Evolutionary conservation across 345 rosid genomes (phyloP), one percentile per base, ranked within the genome.

Genomic region (Eucalyptus marginata): DNA sequence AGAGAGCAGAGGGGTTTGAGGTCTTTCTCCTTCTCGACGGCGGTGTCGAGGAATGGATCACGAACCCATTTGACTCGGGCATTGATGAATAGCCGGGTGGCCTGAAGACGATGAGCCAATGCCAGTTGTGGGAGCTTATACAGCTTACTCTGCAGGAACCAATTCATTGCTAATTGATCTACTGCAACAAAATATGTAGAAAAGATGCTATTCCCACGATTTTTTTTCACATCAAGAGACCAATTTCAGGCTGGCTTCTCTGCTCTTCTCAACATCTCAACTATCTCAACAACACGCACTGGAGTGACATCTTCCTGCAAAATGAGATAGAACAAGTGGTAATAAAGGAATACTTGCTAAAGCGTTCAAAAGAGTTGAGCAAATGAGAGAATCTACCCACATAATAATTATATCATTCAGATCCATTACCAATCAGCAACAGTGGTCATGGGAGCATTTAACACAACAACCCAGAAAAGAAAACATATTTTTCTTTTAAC

Each of bases 381-480:
- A n/a, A 18, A 84, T 89, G 88, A 81, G 52, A 49, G 33, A 54
- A 90, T 52, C 16, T 64, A 71, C 98, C 54, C 90, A 95, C 98
- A 86, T 93, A 98, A 87, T 96, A 98, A 93, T 97, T 96, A 92
- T 96, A 98, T 93, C 98, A 99, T 92, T 96, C 98, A 36, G 99
- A 98, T 90, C 99, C 99, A 89, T 95, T 96, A 95, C 88, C 95
- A 97, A 93, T 98, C 99, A 14, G 97, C 99, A 88, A 98, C 99
- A 3, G 98, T 95, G 90, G 96, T 97, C 81, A 71, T 87, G 54
- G 91, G 90, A 89, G 36, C 62, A 88, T 62, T 50, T 13, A 68
- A n/a, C 71, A 71, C n/a, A 46, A 64, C 36, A 88, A 22, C 83
- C 33, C 52, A 49, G 58, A 86, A 87, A 88, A 88, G 58, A 13